Evolutionary conservation across 2,329 filamentous ascomycete species (phyloP).

Genomic region (Fusarium virguliforme): DNA sequence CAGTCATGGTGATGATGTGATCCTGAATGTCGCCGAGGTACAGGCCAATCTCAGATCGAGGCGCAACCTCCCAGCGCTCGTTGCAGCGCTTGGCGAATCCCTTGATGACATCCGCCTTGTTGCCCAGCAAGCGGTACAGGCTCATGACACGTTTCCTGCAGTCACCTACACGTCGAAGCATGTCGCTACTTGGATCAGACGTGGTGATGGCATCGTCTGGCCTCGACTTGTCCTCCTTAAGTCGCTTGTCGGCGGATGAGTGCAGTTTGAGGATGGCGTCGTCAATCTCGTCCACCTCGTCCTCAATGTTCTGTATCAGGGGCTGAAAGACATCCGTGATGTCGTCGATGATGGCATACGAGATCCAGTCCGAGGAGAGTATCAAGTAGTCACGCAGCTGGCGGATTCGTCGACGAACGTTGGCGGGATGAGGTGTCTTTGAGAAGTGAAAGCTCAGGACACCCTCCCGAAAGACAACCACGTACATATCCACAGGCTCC

Average conservation of each 20-base stretch:
- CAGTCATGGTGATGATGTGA: slow-evolving; percentile 99
- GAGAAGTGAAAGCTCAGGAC: slow-evolving; percentile 97
- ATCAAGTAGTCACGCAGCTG: slow-evolving; percentile 96
- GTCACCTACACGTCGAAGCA: slow-evolving; percentile 93
- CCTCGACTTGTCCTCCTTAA: slow-evolving; percentile 63
- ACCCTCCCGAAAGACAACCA: slow-evolving; percentile 95
- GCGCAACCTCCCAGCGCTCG: slow-evolving; percentile 97
- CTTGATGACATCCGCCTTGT: slow-evolving; percentile 99
- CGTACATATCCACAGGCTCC: slow-evolving; percentile 97
- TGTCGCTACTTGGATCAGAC: slow-evolving; percentile 76
- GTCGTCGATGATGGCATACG: slow-evolving; percentile 97
- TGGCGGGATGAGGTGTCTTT: slow-evolving; percentile 95
- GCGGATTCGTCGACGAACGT: slow-evolving; percentile 92
- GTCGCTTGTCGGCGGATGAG: slow-evolving; percentile 66
- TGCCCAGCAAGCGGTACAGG: slow-evolving; percentile 91
- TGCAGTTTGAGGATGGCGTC: slow-evolving; percentile 90
- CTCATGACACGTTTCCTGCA: slow-evolving; percentile 98
- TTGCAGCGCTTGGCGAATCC: slow-evolving; percentile 99
- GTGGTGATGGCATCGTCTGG: slow-evolving; percentile 63
- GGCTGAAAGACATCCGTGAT: slow-evolving; percentile 97
- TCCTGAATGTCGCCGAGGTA: slow-evolving; percentile 99
- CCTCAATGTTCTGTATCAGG: slow-evolving; percentile 91
- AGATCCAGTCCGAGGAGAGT: slow-evolving; percentile 96
- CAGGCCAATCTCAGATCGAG: slow-evolving; percentile 94
- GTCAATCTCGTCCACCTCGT: slow-evolving; percentile 97